Base-by-base conservation (phyloP, 345 rosid genomes). In the Arabis hirsuta region DNA sequence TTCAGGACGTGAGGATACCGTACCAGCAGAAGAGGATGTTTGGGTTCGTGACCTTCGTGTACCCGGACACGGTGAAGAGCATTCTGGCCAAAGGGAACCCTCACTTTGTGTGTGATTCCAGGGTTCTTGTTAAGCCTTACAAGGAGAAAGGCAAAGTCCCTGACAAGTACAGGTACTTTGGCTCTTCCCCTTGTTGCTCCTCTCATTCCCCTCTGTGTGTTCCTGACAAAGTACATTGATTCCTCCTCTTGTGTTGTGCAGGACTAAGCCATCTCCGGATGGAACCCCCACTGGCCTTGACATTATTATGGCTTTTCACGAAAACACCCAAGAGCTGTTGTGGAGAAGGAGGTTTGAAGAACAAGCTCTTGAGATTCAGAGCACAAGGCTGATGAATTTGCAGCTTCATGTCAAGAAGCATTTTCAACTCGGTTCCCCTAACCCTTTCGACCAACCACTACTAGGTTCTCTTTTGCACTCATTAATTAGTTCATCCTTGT, bases 11-110 rank as follows among this genome's bases (percentile, higher is more conserved):
- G 76, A 86, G 96, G 78, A 90, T 90, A 64, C 93, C 93, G 13
- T 87, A 86, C 73, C 93, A 90, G 81, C 93, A 87, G 81, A 90
- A 90, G 88, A 82, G 96, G 73, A 90, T 90, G 96, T 90, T 90
- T 73, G 96, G 96, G 19, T 90, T 90, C 75, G 96, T 90, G 20
- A 86, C 91, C 41, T 90, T 90, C 42, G 80, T 88, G 51, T 86
- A 82, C 74, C 77, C 91, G 3, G 96, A 88, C 39, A 90, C 96
- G 0, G 96, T 90, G 67, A 90, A 90, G 87, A 79, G 83, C 38
- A 90, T 90, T 60, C 75, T 90, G 24, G 91, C 90, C 72, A 90
- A 90, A 76, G 96, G 93, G 41, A 90, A 87, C 69, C 96, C 93
- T 65, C 93, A 90, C 76, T 90, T 90, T 67, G 96, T 90, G 32